Evolutionary conservation across 1,284 basidiomycete genomes (phyloP).

Genomic region (Sporisorium reilianum): DNA sequence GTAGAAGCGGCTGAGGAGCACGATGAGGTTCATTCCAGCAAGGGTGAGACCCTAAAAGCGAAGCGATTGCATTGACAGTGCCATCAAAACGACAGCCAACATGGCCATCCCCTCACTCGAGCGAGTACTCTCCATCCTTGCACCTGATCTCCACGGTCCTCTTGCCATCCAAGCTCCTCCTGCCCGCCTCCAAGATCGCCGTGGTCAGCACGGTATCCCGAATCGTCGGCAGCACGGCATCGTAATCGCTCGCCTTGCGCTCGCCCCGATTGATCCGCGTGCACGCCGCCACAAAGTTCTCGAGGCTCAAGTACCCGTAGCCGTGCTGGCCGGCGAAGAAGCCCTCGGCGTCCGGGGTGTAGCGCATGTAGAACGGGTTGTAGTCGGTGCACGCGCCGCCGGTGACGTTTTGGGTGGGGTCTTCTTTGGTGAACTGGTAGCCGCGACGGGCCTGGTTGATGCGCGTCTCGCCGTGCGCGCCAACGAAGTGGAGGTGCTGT

Average conservation of each 20-base stretch:
- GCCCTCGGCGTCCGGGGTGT: conserved; percentile 88
- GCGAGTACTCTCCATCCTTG: conserved; percentile 76
- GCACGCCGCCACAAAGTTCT: conserved; percentile 82
- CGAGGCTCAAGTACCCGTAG: conserved; percentile 88
- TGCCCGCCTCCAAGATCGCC: conserved; percentile 89
- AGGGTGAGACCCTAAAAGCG: no score
- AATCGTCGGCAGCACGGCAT: conserved; percentile 86
- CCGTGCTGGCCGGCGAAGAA: conserved; percentile 92
- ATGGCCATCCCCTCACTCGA: conserved; percentile 73
- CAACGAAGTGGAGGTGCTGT: conserved; percentile 80
- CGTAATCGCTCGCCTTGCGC: conserved; percentile 78
- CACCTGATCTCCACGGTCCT: conserved; percentile 81
- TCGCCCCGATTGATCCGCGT: conserved; percentile 77
- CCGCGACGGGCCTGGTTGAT: conserved; percentile 94
- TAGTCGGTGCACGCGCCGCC: conserved; percentile 70
- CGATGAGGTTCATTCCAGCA: not conserved
- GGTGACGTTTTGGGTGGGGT: conserved; percentile 80
- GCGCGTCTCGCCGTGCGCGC: conserved; percentile 81
- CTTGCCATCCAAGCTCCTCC: conserved; percentile 88
- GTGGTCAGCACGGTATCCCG: conserved; percentile 88
- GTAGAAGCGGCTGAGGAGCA: not conserved
- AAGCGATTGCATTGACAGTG: not conserved
- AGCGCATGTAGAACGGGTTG: conserved; percentile 96
- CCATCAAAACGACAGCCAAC: no score
- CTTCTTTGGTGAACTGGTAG: conserved; percentile 86